phyloP scores from a whole-genome alignment of 768 basidiomycete species.

The Gymnopilus junonius region DNA sequence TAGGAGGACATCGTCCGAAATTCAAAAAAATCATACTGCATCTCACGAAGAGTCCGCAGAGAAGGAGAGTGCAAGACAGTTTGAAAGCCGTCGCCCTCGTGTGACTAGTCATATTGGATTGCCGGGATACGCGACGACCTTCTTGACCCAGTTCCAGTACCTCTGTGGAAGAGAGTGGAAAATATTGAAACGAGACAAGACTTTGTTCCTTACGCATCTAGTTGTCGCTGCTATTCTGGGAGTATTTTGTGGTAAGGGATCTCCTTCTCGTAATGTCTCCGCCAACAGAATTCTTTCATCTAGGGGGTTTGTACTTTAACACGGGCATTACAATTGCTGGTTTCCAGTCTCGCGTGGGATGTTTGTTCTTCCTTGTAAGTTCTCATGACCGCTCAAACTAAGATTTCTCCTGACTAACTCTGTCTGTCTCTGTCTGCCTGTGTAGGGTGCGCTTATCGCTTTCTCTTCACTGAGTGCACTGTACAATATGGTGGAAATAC shows the following conservation, averaged over 20 bases:
- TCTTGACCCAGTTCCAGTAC: slow-evolving; percentile 87
- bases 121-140: slow-evolving; percentile 67
- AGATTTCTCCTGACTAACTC: slow-evolving; percentile 19
- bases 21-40: neutral
- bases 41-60: neutral
- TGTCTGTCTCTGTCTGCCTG: no score
- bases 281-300: neutral
- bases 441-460: slow-evolving; percentile 88
- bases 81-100: neutral
- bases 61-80: neutral
- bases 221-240: slow-evolving; percentile 73
- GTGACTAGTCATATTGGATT: slow-evolving; percentile 11
- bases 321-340: slow-evolving; percentile 85
- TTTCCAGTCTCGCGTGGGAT: slow-evolving; percentile 93
- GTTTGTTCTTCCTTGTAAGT: slow-evolving; percentile 87
- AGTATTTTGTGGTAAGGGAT: slow-evolving; percentile 72
- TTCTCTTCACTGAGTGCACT: slow-evolving; percentile 91
- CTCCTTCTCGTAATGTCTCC: neutral
- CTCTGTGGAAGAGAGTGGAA: slow-evolving; percentile 88
- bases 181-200: slow-evolving; percentile 79
- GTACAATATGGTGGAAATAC: slow-evolving; percentile 83
- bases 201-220: slow-evolving; percentile 82
- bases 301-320: slow-evolving; percentile 86
- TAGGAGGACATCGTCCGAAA: neutral
- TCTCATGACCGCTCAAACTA: slow-evolving; percentile 7